Base-by-base conservation (phyloP, 2,329 filamentous ascomycete genomes). In the Pestalotiopsis sp. region DNA sequence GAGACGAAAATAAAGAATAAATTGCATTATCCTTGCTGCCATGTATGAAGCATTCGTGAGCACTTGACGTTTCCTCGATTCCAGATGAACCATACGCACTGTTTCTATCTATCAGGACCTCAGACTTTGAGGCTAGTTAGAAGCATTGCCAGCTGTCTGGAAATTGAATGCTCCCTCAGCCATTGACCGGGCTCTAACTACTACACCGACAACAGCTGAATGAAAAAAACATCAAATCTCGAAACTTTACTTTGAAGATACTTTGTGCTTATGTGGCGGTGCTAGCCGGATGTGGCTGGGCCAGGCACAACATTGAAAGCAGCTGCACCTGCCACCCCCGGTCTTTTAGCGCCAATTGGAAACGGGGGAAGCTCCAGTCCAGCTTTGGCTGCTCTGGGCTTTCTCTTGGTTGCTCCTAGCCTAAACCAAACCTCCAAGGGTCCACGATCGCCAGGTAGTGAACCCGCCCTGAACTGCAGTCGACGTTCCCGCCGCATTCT, bases 391-490 rank as follows among this genome's bases (percentile, higher is more conserved):
- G 41, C n/a, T 49, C 41, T 20, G 20, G 45, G 17, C 20, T 52
- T 17, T 20, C 45, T 52, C 31, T 36, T 36, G 31, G 31, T 36
- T 52, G 45, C 45, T 52, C 45, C 45, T 52, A 52, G 17, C 41
- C 31, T 45, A 17, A 45, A 12, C 57, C 57, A 59, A 59, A 59
- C 57, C 57, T 59, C 57, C 57, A 52, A 59, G 57, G 57, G 57
- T 59, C 57, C 23, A 27, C 27, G 57, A 59, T 59, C 57, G 57
- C 57, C 57, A 59, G 31, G 57, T 59, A 52, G 45, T 59, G 57
- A 59, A 36, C 27, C 57, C 57, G 57, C 23, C 57, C 27, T 36
- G 57, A 17, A 52, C 31, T 36, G 45, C 17, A 52, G 45, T 52
- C 17, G 7, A 36, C 7, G 31, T 36, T 36, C 6, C 31, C 31